Evolutionary conservation across 202 grass and related monocot species (phyloP), one percentile per base, ranked within the genome.

Genomic region (Saccharum hybrid): DNA sequence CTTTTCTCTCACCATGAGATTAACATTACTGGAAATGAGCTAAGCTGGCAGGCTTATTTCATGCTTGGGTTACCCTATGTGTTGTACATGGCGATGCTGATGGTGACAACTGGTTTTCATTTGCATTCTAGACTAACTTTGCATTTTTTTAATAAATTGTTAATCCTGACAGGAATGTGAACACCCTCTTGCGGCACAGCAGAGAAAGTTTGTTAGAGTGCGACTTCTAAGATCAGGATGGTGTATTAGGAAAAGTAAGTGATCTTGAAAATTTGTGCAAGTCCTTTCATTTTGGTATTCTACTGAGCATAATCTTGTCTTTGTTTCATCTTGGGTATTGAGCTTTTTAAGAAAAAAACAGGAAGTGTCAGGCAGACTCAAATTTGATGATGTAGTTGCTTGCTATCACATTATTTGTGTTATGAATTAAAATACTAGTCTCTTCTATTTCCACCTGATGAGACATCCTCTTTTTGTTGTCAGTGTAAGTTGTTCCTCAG

Each of bases 231-330:
- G 91, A 94, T 99, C 96, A 23, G 93, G 93, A 73, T 96, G 93
- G 93, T 85, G 91, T 81, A 96, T 96, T 31, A 85, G 84, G 73
- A 99, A 92, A 94, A 78, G 96, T 88, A 99, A 72, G 90, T 69
- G 33, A 82, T 64, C 10, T 66, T 8, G 51, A 0, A 81, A 40
- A 71, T 66, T 62, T 34, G n/a, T 83, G 18, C 15, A 45, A 63
- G n/a, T 6, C 49, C 31, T 63, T 23, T 23, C 3, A 9, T 75
- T 33, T 75, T 1, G 3, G 22, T 76, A 34, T 74, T 52, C 36
- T 71, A 21, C 57, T 69, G 5, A 49, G 4, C 30, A 33, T 79
- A 61, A 49, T 39, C 18, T 79, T 84, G 11, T 75, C 68, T 38
- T 12, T 33, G 4, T 88, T 42, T 28, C 31, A 60, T 5, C 2